Base-by-base conservation (phyloP, 2,329 filamentous ascomycete species). In the Xylaria sp. region DNA sequence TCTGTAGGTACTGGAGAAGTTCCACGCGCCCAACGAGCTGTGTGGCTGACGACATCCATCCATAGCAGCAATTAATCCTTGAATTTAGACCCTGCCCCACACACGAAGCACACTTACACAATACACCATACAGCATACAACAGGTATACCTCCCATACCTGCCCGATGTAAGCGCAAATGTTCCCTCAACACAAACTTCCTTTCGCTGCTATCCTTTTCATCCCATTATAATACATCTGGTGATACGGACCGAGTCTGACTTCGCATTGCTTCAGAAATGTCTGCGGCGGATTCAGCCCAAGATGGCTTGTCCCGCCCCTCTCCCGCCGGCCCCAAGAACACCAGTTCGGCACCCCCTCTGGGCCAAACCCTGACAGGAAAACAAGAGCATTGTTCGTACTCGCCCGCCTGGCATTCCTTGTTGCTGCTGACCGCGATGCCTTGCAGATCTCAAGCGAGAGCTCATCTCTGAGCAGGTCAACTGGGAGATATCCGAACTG, bases 321-420 rank as follows among this genome's bases (percentile, higher is more conserved):
- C 56, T 55, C 54, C 50, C 37, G 39, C 50, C 43, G 45, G 24
- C 22, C 29, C 37, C 43, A 20, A 51, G 39, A 50, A 39, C 34
- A 44, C 44, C 19, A 24, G 40, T 26, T 45, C 61, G 19, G n/a
- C 48, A 54, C 56, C 73, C 51, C 71, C 76, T 44, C 69, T 74
- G 2, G 77, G 75, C 39, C 78, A 82, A 57, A 63, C 76, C 5
- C 76, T 99, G 69, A 96, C 92, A 0, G 94, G 94, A 63, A 97
- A 97, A 76, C 93, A 99, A 81, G 94, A 99, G 73, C 94, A 99
- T 72, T 99, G 92, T 96, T 72, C 66, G 87, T 74, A 48, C 20
- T 41, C 44, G 40, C 55, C 39, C 39, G 42, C 17, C 24, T 7
- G 38, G 39, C 55, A 26, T 21, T 13, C 21, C 21, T 3, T 21